Base-by-base conservation (phyloP, 2,329 filamentous ascomycete genomes). In the Fonsecaea multimorphosa region DNA sequence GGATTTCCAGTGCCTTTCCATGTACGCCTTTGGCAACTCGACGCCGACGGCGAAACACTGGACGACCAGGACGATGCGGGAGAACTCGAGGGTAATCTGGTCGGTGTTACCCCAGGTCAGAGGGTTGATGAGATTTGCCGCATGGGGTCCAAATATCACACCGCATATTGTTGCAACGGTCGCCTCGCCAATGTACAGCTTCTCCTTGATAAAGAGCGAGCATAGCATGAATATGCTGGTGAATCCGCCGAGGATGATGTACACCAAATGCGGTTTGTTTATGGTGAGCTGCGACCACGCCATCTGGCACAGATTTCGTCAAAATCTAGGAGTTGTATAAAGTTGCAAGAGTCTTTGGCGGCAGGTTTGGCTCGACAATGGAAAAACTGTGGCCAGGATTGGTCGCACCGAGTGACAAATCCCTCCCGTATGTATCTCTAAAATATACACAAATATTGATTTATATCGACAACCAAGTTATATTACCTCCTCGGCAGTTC, bases 151-250 rank as follows among this genome's bases (percentile, higher is more conserved):
- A 69, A 91, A 89, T 61, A 90, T 88, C 75, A 91, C 88, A 68
- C 88, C 88, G 73, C 87, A 90, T 12, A 90, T 77, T 0, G 88
- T 89, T n/a, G 88, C 88, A 52, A 99, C 92, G 1, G 95, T 98
- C 58, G 95, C 95, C 85, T 99, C 95, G 76, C 95, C 95, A 78
- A 99, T 99, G 82, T 99, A 99, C 75, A 98, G 86, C 78, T 91
- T 91, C 84, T 99, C 95, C 84, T 99, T 99, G 82, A 99, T 96
- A 76, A 98, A 89, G 62, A 96, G 92, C 66, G 95, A 99, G 79
- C 93, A 97, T 66, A 99, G 84, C 95, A 99, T 99, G 82, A 99
- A 99, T 73, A 99, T 83, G 67, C 91, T 93, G 72, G 95, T 99
- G 82, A 99, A 99, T 78, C 94, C 95, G 74, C 95, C 95, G 63